Conservation (phyloP, 169 alveolate genomes). For the Babesia gibsoni region DNA sequence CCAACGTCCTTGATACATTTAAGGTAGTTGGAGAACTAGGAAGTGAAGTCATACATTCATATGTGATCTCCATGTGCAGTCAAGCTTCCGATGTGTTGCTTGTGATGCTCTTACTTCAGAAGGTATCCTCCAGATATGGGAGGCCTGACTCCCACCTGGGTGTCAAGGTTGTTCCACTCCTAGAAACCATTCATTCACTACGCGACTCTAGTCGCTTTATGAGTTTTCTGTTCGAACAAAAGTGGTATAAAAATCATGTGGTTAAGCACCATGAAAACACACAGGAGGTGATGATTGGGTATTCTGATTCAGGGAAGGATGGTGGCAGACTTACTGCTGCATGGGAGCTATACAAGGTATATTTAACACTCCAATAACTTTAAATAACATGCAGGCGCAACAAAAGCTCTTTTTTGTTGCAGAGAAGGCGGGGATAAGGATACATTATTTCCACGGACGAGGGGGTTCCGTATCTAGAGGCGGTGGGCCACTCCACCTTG, state of each 20-base stretch:
- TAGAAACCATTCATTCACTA: constrained; percentile 80
- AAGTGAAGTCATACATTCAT: constrained; percentile 76
- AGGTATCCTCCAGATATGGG: constrained; percentile 6
- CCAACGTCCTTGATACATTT: constrained; percentile 69
- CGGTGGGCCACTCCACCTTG: constrained; percentile 84
- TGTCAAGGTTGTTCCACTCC: constrained; percentile 76
- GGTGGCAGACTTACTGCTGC: constrained; percentile 82
- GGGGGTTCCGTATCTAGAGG: constrained; percentile 85
- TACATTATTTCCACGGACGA: constrained; percentile 81
- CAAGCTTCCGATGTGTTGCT: constrained; percentile 78
- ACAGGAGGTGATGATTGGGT: constrained; percentile 83
- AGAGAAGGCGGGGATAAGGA: constrained; percentile 63
- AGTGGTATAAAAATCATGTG: constrained; percentile 75
- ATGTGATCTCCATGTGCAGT: constrained; percentile 79
- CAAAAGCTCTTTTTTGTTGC: constrained; percentile 69
- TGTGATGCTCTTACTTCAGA: constrained; percentile 66
- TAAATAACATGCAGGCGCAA: constrained; percentile 56
- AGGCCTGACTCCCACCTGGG: constrained; percentile 18
- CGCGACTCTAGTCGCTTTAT: constrained; percentile 70
- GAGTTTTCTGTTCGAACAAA: constrained; percentile 68
- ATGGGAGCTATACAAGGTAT: constrained; percentile 79
- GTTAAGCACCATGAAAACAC: constrained; percentile 61
- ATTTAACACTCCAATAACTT: neutral
- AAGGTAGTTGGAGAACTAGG: constrained; percentile 75
- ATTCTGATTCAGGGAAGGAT: constrained; percentile 84